phyloP scores from a whole-genome alignment of 2,329 filamentous ascomycete genomes.

The Leptographium procerum region DNA sequence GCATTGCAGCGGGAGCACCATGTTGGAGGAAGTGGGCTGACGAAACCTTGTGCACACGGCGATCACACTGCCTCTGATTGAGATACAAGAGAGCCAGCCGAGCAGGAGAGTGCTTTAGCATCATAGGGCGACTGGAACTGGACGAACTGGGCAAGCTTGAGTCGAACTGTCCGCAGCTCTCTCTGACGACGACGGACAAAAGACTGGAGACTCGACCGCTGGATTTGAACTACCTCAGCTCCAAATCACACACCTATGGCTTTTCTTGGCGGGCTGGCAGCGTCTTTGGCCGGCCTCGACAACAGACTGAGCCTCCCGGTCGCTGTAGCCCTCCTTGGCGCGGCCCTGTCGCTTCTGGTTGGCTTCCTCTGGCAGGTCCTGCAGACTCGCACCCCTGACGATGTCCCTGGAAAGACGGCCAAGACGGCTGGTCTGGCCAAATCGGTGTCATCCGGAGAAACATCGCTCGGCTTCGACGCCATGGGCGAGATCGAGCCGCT shows the following conservation, averaged over 20 bases:
- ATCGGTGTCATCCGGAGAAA: too few species aligned
- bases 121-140: background rate
- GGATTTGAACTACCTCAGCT: too few species aligned
- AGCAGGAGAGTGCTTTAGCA: background rate
- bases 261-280: background rate
- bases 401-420: background rate
- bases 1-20: background rate
- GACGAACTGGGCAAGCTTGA: too few species aligned
- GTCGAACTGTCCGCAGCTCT: background rate
- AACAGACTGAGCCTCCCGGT: background rate
- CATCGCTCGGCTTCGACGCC: background rate
- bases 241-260: background rate
- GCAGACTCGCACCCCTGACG: background rate
- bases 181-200: background rate
- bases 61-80: background rate
- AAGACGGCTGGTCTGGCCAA: background rate
- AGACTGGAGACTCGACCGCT: too few species aligned
- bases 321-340: background rate
- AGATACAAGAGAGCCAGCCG: background rate
- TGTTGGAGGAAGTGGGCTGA: background rate
- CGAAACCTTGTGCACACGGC: background rate
- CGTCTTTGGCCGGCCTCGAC: background rate
- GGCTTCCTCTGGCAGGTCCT: background rate
- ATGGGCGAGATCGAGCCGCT: conserved; percentile 8
- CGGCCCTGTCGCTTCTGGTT: background rate